Evolutionary conservation across 1,139 yeast genomes (phyloP), one percentile per base, ranked within the genome.

Genomic region (Sugiyamaella japonica): DNA sequence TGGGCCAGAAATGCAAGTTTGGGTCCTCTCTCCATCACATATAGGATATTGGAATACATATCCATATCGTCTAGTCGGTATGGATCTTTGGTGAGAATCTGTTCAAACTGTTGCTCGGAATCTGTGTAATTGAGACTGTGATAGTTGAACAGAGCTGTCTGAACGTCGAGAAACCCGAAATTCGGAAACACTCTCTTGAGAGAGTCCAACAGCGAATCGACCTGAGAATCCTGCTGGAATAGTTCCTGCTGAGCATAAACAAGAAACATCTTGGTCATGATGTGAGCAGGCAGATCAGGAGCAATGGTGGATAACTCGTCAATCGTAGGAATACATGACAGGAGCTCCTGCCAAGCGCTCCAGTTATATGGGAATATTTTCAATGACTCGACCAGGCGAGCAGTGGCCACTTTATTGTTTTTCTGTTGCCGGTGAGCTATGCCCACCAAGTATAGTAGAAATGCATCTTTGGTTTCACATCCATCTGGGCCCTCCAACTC

Each of bases 291-390:
- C 32, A 70, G 63, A 37, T 48, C 54, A 25, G 56, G 52, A 17
- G 64, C 52, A 4, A 64, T 38, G 12, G 36, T 46, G 10, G 54
- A 53, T 25, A 66, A 57, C 32, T 86, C 89, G 58, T 86, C 89
- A 52, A 83, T 76, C 28, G 84, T 78, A 4, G 80, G 73, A 16
- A 90, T 70, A 51, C 95, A 84, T 2, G 82, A 75, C 12, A 86
- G 74, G 38, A 93, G 74, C 66, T 93, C 98, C 58, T 80, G 79
- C 98, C 98, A 95, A 56, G 95, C 88, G 53, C 93, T 82, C 98
- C 98, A 93, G 65, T 93, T 93, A 68, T 79, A 87, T 0, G 97
- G 96, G 63, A 85, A 89, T 28, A 78, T 50, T 16, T 75, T 69
- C 15, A 86, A 68, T 1, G 97, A 86, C 50, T 76, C 75, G 45